Evolutionary conservation across 2,329 filamentous ascomycete species (phyloP), one percentile per base, ranked within the genome.

Genomic region (Exserohilum rostratum): DNA sequence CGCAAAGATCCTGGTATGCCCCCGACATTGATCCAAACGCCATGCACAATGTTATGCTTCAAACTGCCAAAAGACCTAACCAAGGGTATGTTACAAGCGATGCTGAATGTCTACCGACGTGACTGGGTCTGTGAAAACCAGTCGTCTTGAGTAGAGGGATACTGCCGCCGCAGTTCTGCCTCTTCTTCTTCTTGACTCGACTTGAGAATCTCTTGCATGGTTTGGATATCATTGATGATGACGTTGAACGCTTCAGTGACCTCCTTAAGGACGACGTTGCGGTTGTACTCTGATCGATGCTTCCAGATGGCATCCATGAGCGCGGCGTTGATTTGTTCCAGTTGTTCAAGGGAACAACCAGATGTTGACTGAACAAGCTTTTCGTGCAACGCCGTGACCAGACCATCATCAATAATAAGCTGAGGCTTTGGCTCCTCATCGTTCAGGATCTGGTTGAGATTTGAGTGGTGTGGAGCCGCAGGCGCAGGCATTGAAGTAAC

Each of bases 251-350:
- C 85, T 13, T 83, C 80, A 37, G 80, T 80, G 33, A 96, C 82
- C 33, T 81, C 78, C 40, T 78, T 78, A 12, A 88, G 82, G 12
- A 96, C 92, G 65, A 83, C 82, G 66, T 87, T 88, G 38, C 95
- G 86, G 76, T 99, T 95, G 85, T 90, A 95, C 68, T 96, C 88
- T 43, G 86, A 83, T 45, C 92, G 84, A 56, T 84, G 84, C 57
- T 82, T 83, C 95, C 95, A 99, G 39, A 98, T 84, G 60, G 88
- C 86, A 57, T 93, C 90, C 93, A 98, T 98, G 60, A 98, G 80
- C 62, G 89, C 87, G 6, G 92, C 88, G 73, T 93, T 93, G 72
- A 97, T 88, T 76, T 98, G 93, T 79, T 98, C 93, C 17, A 99
- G 80, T 74, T 99, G 93, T 77, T 99, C 95, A 47, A 99, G 90